Percentiles rank a stretch among this genome's conserved stretches.
phyloP scores from a whole-genome alignment of 352 stramenopile genomes.

The Phytophthora tubulina region DNA sequence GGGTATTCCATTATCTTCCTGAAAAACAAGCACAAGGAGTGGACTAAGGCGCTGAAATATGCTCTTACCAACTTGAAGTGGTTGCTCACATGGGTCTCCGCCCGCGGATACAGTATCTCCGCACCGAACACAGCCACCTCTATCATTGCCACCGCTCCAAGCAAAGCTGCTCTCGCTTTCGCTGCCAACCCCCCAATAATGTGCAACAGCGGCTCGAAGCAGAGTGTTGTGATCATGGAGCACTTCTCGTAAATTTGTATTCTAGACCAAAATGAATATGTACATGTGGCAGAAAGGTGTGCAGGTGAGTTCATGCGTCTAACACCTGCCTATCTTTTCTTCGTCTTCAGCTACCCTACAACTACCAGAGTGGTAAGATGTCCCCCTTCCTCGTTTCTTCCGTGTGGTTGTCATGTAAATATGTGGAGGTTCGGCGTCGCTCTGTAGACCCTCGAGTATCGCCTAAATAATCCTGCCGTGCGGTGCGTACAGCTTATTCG shows the following conservation, averaged over 20 bases:
- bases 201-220: conserved; percentile 25
- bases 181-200: conserved; percentile 20
- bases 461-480: conserved; percentile 53
- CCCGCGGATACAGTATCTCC: conserved; percentile 43
- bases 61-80: conserved; percentile 89
- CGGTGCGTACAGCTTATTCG: conserved; percentile 38
- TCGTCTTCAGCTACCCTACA: conserved; percentile 45
- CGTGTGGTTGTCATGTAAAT: conserved; percentile 44
- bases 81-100: conserved; percentile 76
- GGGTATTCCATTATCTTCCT: conserved; percentile 77
- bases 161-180: conserved; percentile 33
- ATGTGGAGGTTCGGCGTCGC: conserved; percentile 36
- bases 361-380: conserved; percentile 41
- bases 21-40: conserved; percentile 86
- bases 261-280: conserved; percentile 52
- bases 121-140: conserved; percentile 10
- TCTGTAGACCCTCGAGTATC: conserved; percentile 35
- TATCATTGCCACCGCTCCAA: background rate
- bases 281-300: conserved; percentile 41
- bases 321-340: conserved; percentile 37
- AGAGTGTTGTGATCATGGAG: conserved; percentile 41
- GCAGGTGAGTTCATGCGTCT: conserved; percentile 34
- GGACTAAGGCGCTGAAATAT: conserved; percentile 90
- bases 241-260: conserved; percentile 50
- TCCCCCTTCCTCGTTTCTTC: conserved; percentile 26